Percentiles rank a stretch among this genome's conserved stretches.
Conservation (phyloP, 2,329 filamentous ascomycete species). For the Gnomoniopsis sp. region DNA sequence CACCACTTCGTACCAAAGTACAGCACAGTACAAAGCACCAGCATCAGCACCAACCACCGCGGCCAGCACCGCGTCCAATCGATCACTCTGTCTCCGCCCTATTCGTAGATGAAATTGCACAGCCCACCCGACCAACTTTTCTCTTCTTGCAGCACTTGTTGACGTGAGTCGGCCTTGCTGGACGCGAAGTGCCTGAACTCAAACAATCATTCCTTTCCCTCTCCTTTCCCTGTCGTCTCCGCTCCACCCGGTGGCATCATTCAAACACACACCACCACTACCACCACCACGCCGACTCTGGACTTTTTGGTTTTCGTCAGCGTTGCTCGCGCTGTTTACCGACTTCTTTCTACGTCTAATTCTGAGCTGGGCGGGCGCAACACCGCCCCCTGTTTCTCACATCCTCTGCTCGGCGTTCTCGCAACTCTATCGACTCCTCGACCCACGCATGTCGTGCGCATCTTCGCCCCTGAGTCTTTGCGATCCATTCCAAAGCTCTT, state of each 20-base stretch:
- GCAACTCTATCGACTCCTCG: neutral
- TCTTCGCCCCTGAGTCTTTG: slow-evolving; percentile 12
- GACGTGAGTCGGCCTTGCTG: slow-evolving; percentile 15
- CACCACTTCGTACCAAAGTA: neutral
- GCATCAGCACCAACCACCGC: neutral
- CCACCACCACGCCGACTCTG: slow-evolving; percentile 11
- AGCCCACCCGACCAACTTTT: slow-evolving; percentile 10
- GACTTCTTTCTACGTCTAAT: slow-evolving; percentile 12
- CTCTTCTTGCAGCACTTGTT: slow-evolving; percentile 4
- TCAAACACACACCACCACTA: slow-evolving; percentile 6
- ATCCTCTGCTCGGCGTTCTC: neutral
- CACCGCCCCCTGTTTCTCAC: slow-evolving; percentile 4
- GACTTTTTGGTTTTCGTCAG: slow-evolving; percentile 2
- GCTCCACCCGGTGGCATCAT: neutral
- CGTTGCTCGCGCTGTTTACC: slow-evolving; percentile 11
- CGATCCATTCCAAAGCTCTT: slow-evolving; percentile 11
- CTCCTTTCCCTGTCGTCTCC: slow-evolving; percentile 2
- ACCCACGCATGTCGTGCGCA: slow-evolving; percentile 16
- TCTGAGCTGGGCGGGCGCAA: slow-evolving; percentile 1
- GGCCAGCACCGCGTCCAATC: slow-evolving; percentile 9
- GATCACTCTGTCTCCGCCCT: slow-evolving; percentile 4
- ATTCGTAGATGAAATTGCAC: slow-evolving; percentile 10
- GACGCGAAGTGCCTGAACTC: slow-evolving; percentile 10
- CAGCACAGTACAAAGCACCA: too few relatives aligned
- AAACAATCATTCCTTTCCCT: slow-evolving; percentile 10